phyloP scores from a whole-genome alignment of 106 monocot genomes.

The Dendrobium officinale region DNA sequence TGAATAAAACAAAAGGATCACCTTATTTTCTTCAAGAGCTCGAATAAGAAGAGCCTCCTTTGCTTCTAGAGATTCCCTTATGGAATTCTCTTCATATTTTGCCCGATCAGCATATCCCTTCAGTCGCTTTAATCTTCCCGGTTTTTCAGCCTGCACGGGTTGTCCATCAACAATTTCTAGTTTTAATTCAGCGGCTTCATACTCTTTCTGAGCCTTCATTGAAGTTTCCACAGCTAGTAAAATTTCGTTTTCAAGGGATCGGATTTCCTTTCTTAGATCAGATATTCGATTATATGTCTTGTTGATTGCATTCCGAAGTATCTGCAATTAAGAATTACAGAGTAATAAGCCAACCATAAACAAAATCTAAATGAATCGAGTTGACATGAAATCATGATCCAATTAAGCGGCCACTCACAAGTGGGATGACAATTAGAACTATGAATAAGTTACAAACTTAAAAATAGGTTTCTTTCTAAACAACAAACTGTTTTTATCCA shows the following conservation, averaged over 20 bases:
- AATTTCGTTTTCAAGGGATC: constrained; percentile 31
- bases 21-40: constrained; percentile 91
- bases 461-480: background rate
- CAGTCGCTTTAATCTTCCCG: constrained; percentile 71
- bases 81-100: constrained; percentile 38
- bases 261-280: constrained; percentile 54
- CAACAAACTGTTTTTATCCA: background rate
- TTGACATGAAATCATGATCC: background rate
- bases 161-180: constrained; percentile 69
- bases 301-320: constrained; percentile 76
- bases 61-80: constrained; percentile 60
- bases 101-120: constrained; percentile 52
- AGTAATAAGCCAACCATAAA: background rate
- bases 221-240: constrained; percentile 33
- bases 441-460: background rate
- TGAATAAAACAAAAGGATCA: constrained; percentile 9
- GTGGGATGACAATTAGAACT: background rate
- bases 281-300: constrained; percentile 88
- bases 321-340: constrained; percentile 23
- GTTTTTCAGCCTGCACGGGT: constrained; percentile 63
- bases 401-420: background rate
- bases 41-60: constrained; percentile 72
- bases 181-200: constrained; percentile 64
- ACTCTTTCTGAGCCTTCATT: constrained; percentile 41
- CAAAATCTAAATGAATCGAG: background rate